Base-by-base conservation (phyloP, 2,329 filamentous ascomycete genomes). In the Cadophora sp. region DNA sequence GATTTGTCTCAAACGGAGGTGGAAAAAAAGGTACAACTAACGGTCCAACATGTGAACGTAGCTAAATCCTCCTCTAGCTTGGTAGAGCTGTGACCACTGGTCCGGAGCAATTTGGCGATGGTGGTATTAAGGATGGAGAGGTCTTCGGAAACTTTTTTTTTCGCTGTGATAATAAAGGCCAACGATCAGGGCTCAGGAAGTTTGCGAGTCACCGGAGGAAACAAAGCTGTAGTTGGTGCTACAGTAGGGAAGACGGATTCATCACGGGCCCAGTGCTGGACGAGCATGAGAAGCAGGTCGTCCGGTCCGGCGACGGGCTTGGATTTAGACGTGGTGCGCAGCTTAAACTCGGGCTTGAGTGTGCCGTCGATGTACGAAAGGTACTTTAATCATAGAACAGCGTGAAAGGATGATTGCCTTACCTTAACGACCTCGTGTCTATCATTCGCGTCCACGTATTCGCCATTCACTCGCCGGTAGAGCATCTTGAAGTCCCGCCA, bases 301-400 rank as follows among this genome's bases (percentile, higher is more conserved):
- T 74, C 71, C n/a, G 64, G 66, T 65, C 71, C 69, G 37, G 67
- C 62, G 12, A 73, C 69, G 4, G 67, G 73, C 68, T 73, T 73
- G 14, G 67, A 48, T 67, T 73, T 73, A 9, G 65, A 63, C 22
- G 65, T 69, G 26, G 43, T 70, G 46, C 71, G 68, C 3, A 73
- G 65, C 7, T 59, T 40, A 64, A 69, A 72, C 26, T 63, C 50
- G 29, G 64, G 29, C 62, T 72, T 73, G 1, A 73, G 62, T 55
- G 2, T 66, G 46, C 31, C 50, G 66, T 74, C 64, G 34, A 73
- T 69, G n/a, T n/a, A n/a, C n/a, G n/a, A n/a, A n/a, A n/a, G n/a
- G 63, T 68, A 72, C 68, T 70, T 61, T 6, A 53, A 26, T 55
- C 22, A 56, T 64, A 37, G 29, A 66, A 64, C 24, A 64, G 6